A percentile compares a stretch with the other conserved stretches of the same genome.
These are phyloP conservation scores for Lolium perenne DNA, from an alignment of 176 grass and related monocot genomes.

Conservation along the genomic window DNA sequence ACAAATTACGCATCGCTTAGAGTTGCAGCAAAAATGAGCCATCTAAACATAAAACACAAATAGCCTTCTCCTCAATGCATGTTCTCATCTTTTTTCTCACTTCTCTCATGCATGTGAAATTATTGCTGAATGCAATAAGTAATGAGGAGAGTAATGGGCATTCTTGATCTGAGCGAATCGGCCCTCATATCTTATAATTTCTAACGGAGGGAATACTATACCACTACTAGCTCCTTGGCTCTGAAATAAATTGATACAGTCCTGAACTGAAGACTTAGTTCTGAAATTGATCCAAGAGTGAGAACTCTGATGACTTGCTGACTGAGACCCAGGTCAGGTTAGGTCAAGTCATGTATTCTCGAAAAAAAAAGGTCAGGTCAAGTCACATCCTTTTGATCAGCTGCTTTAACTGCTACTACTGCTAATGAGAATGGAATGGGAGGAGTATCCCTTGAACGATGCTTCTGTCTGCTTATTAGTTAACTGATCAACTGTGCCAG, in stretches of 20 bases:
- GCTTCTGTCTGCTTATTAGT: background rate
- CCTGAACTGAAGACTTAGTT: background rate
- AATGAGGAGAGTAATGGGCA: no score
- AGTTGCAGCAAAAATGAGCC: no score
- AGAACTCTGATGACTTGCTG: background rate
- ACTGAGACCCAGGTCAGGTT: background rate
- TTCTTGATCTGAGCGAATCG: no score
- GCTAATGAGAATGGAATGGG: background rate
- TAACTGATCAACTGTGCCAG: background rate
- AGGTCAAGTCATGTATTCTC: background rate
- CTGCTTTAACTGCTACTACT: slow-evolving; percentile 1
- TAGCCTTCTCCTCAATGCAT: no score
- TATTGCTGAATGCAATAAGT: no score
- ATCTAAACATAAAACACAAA: no score
- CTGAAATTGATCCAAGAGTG: background rate
- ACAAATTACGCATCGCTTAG: no score
- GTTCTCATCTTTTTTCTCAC: no score
- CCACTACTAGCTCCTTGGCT: background rate
- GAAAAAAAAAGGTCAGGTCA: background rate
- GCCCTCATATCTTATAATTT: no score
- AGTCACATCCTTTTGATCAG: background rate
- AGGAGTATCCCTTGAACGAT: background rate
- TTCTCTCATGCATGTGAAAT: no score
- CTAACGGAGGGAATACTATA: no score
- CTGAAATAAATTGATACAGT: background rate